phyloP scores from a whole-genome alignment of 768 basidiomycete genomes.

The Boletus speciosus region DNA sequence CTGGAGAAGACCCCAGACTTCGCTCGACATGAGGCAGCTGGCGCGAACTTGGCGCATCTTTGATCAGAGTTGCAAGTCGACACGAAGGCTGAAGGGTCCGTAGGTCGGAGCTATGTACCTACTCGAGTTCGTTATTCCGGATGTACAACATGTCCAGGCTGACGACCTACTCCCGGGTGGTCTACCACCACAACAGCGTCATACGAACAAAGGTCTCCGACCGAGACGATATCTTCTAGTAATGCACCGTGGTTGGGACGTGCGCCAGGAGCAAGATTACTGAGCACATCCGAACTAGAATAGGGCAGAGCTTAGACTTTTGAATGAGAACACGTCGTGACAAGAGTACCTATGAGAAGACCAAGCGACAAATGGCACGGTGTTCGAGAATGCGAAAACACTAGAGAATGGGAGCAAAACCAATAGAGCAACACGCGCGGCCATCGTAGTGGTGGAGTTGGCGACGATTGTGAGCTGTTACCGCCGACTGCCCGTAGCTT shows the following conservation, averaged over 20 bases:
- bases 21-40: slow-evolving; percentile 59
- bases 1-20: slow-evolving; percentile 27
- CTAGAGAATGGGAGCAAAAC: slow-evolving; percentile 39
- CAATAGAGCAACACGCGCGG: slow-evolving; percentile 40
- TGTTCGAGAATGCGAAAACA: slow-evolving; percentile 57
- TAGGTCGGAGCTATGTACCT: slow-evolving; percentile 79
- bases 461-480: too few relatives aligned
- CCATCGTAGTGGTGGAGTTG: slow-evolving; percentile 35
- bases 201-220: slow-evolving; percentile 53
- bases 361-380: slow-evolving; percentile 68
- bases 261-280: slow-evolving; percentile 36
- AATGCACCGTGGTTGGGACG: slow-evolving; percentile 34
- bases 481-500: neutral
- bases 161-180: slow-evolving; percentile 63
- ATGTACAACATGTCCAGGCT: neutral
- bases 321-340: neutral
- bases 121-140: slow-evolving; percentile 3
- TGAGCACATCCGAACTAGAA: slow-evolving; percentile 48
- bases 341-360: slow-evolving; percentile 55
- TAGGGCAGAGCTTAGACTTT: neutral
- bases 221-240: slow-evolving; percentile 42
- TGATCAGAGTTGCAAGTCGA: slow-evolving; percentile 45
- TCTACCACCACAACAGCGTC: slow-evolving; percentile 67
- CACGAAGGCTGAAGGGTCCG: slow-evolving; percentile 54
- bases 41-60: slow-evolving; percentile 48